Percentiles rank a stretch among this genome's conserved stretches.
Conservation (phyloP, 139 green algal genomes). For the Pseudopediastrum boryanum region DNA sequence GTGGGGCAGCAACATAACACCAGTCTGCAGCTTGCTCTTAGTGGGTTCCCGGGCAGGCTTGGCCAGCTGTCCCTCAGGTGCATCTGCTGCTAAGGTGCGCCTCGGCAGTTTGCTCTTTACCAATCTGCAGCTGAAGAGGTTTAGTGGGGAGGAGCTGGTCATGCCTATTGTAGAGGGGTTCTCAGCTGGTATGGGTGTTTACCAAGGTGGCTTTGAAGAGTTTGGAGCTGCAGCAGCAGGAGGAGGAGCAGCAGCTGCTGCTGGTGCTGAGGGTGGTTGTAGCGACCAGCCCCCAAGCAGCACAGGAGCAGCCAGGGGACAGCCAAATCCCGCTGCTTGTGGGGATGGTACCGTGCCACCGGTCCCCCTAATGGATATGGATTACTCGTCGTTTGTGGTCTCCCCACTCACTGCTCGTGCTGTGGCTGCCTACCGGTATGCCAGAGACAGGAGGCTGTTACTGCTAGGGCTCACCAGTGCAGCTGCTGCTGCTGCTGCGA, state of each 20-base stretch:
- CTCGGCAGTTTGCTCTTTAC: constrained; percentile 16
- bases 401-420: constrained; percentile 9
- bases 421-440: constrained; percentile 8
- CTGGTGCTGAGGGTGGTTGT: too few relatives aligned
- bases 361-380: too few relatives aligned
- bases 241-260: too few relatives aligned
- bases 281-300: too few relatives aligned
- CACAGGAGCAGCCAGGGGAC: too few relatives aligned
- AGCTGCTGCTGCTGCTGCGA: not conserved
- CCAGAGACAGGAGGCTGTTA: constrained; percentile 7
- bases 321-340: too few relatives aligned
- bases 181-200: too few relatives aligned
- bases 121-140: constrained; percentile 41
- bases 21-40: constrained; percentile 23
- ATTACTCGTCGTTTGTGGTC: constrained; percentile 34
- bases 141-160: not conserved
- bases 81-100: not conserved
- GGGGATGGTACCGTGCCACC: too few relatives aligned
- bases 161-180: constrained; percentile 18
- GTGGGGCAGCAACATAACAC: constrained; percentile 3
- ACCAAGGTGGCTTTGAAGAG: too few relatives aligned
- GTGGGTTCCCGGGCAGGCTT: not conserved
- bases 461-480: constrained; percentile 13
- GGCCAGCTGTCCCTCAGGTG: constrained; percentile 5
- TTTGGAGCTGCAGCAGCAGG: too few relatives aligned